A percentile compares a stretch with the other conserved stretches of the same genome.
Evolutionary conservation across 2,329 filamentous ascomycete genomes (phyloP).

Genomic region (Colletotrichum agaves): DNA sequence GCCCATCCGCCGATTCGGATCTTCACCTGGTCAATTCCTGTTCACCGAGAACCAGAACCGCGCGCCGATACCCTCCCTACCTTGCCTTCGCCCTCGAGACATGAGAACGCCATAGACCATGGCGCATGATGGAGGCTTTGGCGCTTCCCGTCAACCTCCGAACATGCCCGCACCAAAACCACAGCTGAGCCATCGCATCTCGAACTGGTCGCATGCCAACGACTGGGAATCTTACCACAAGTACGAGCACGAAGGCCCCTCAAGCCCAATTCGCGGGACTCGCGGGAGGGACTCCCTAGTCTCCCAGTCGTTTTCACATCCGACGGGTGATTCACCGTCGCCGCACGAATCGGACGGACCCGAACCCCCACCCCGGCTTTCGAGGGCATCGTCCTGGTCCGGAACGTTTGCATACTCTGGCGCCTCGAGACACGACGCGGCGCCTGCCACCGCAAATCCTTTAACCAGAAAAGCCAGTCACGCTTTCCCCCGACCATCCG

Average conservation of each 20-base stretch:
- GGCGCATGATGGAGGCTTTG: constrained; percentile 36
- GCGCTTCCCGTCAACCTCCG: constrained; percentile 43
- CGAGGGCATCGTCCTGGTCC: constrained; percentile 41
- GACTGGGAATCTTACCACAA: constrained; percentile 42
- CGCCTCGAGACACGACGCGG: constrained; percentile 40
- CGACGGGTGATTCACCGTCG: constrained; percentile 39
- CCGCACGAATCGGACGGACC: constrained; percentile 14
- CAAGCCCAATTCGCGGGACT: constrained; percentile 46
- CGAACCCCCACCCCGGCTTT: constrained; percentile 1
- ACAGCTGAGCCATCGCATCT: constrained; percentile 46
- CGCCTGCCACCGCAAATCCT: constrained; percentile 36
- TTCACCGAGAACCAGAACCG: background rate
- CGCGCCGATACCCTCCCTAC: background rate
- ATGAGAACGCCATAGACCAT: constrained; percentile 31
- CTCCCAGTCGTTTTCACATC: constrained; percentile 51
- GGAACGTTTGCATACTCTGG: constrained; percentile 44
- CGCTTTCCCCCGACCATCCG: constrained; percentile 41
- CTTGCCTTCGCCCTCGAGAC: constrained; percentile 23
- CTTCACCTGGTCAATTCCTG: background rate
- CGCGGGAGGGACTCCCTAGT: constrained; percentile 52
- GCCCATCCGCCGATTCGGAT: constrained; percentile 4
- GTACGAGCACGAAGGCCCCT: constrained; percentile 43
- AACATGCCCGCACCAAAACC: background rate
- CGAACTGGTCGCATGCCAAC: constrained; percentile 48
- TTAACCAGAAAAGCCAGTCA: constrained; percentile 41